Evolutionary conservation across 148 eudicot species (phyloP).

Genomic region (Drosera capensis): DNA sequence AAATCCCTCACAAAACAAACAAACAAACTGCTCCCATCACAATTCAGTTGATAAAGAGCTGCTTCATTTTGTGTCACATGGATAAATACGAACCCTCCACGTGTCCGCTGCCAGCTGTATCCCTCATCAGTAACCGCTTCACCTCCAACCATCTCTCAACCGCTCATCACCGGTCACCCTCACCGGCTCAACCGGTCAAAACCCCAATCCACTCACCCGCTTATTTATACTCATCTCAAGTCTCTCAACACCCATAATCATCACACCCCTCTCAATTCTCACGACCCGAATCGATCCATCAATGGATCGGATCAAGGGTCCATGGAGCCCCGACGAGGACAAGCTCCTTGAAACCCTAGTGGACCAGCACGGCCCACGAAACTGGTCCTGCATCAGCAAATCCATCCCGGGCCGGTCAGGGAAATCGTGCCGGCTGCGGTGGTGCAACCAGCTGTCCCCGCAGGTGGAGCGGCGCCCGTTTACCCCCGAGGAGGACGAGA

Average conservation of each 20-base stretch:
- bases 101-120: constrained; percentile 42
- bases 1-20: too few species aligned
- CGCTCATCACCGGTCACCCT: constrained; percentile 26
- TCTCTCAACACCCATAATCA: constrained; percentile 3
- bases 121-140: constrained; percentile 23
- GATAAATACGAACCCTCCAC: constrained; percentile 18
- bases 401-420: constrained; percentile 55
- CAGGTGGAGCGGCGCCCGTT: constrained; percentile 46
- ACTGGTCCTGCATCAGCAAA: constrained; percentile 47
- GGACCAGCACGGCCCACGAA: constrained; percentile 34
- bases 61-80: constrained; percentile 6
- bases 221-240: too few species aligned
- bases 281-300: constrained; percentile 2
- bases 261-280: constrained; percentile 6
- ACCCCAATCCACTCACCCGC: too few species aligned
- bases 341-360: constrained; percentile 22
- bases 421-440: constrained; percentile 47
- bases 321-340: constrained; percentile 66
- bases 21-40: too few species aligned
- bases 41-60: constrained; percentile 8
- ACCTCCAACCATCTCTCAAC: constrained; percentile 17
- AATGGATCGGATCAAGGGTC: constrained; percentile 47
- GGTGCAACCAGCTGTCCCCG: constrained; percentile 59
- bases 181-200: constrained; percentile 32
- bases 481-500: constrained; percentile 35